These are phyloP conservation scores for Geranium incanum DNA, from an alignment of 441 rosid genomes.

Conservation along the genomic window DNA sequence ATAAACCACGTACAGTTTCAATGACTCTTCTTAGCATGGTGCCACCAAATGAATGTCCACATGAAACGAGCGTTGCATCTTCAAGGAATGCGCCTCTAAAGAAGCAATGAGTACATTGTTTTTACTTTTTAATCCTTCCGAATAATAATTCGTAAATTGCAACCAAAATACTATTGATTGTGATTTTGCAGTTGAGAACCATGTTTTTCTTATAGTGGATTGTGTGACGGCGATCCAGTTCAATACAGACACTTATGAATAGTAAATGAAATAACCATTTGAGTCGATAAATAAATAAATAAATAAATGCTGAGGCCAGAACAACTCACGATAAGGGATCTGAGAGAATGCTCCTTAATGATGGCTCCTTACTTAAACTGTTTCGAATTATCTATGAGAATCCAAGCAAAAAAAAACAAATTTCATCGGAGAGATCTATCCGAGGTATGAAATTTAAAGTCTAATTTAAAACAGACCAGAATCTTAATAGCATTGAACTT, in stretches of 20 bases:
- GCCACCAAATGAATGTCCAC: slow-evolving; percentile 97
- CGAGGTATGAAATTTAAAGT: slow-evolving; percentile 10
- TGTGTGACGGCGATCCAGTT: not conserved
- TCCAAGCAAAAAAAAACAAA: slow-evolving; percentile 28
- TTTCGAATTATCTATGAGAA: slow-evolving; percentile 50
- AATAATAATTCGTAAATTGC: not conserved
- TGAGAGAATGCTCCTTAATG: slow-evolving; percentile 87
- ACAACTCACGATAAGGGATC: slow-evolving; percentile 87
- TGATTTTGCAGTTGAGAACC: not conserved
- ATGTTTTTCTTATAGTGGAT: not conserved
- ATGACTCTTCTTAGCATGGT: slow-evolving; percentile 81
- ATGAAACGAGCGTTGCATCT: slow-evolving; percentile 83
- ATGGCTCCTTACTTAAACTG: slow-evolving; percentile 61
- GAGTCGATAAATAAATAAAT: slow-evolving; percentile 9
- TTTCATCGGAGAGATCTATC: slow-evolving; percentile 15
- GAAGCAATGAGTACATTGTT: slow-evolving; percentile 17
- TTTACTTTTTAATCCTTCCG: too few species aligned
- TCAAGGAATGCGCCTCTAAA: slow-evolving; percentile 88
- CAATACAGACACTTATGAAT: not conserved
- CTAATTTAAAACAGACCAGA: not conserved
- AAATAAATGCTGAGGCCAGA: slow-evolving; percentile 14
- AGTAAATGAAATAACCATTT: slow-evolving; percentile 2
- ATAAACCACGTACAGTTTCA: slow-evolving; percentile 47
- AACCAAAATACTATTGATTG: not conserved
- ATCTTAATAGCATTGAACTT: not conserved